Base-by-base conservation (phyloP, 345 rosid genomes). In the Boechera divaricarpa region DNA sequence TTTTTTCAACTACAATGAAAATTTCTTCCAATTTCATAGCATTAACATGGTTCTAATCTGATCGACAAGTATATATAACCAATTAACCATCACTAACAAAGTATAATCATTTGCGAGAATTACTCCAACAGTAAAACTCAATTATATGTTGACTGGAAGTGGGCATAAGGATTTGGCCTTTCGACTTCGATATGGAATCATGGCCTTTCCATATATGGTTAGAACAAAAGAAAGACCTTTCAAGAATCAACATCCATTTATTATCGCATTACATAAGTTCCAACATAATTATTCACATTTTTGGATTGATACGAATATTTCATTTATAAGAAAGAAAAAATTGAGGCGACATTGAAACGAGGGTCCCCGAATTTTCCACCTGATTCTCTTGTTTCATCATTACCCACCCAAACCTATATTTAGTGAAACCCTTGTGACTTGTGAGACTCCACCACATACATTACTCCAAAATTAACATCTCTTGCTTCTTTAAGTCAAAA, bases 321-420 rank as follows among this genome's bases (percentile, higher is more conserved):
- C 21, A 29, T 56, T 48, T 24, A 26, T 28, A 52, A 45, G 48
- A 32, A 18, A 53, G 0, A 12, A 49, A 6, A 42, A 13, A 24
- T 3, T 48, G 71, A 78, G 57, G 67, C 7, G 81, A 77, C 72
- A 64, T 48, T 64, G 81, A 70, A 55, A 77, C 49, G 59, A 77
- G 81, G 81, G 81, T 48, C 81, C 80, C 72, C 62, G 39, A 71
- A 64, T 56, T 63, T 49, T 77, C 54, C 1, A 44, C 18, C 64
- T 64, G 81, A 77, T 77, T 71, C 77, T 57, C 81, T 64, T 64
- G 81, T 77, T 77, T 48, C 77, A 77, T 77, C 81, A 71, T 71
- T 77, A 71, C 72, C 38, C 72, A 58, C 56, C 60, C 77, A 77
- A 77, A 56, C 67, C 72, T 47, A 77, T 54, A 56, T 77, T 48